Conservation (phyloP, 257 asterid species). For the Solanum tarijense region DNA sequence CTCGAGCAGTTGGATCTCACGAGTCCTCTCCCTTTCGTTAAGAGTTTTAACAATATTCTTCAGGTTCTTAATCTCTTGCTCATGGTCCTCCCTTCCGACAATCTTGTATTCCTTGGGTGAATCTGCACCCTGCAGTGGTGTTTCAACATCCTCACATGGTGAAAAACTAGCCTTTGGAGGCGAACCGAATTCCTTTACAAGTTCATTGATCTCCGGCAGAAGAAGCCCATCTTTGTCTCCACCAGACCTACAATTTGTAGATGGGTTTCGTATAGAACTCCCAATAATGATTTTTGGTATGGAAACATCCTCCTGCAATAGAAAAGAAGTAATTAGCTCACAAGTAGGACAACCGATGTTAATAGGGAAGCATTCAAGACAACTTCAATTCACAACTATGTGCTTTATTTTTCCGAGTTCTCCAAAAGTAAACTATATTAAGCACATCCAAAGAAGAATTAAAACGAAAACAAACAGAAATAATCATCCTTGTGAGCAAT, state of each 20-base stretch:
- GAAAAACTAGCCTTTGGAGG: not conserved
- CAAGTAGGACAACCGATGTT: not conserved
- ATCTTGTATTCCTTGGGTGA: conserved; percentile 5
- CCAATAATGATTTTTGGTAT: not conserved
- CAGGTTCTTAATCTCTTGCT: conserved; percentile 43
- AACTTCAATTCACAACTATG: not conserved
- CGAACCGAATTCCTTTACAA: conserved; percentile 26
- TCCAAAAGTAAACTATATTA: not conserved
- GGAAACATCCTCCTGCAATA: not conserved
- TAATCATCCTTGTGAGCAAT: not conserved
- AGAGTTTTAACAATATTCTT: conserved; percentile 41
- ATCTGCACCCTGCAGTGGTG: conserved; percentile 1
- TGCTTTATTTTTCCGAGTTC: not conserved
- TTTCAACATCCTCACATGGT: conserved; percentile 3
- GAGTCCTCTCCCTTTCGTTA: conserved; percentile 53
- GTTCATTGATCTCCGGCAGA: conserved; percentile 41
- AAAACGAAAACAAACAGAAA: not conserved
- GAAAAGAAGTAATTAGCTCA: not conserved
- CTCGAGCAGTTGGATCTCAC: conserved; percentile 67
- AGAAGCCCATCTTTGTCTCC: conserved; percentile 23
- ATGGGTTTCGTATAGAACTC: not conserved
- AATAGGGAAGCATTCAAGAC: not conserved
- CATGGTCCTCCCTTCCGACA: conserved; percentile 16
- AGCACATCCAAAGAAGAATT: not conserved
- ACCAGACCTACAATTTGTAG: not conserved